A percentile compares a stretch with the other conserved stretches of the same genome.
Evolutionary conservation across 129 eudicot genomes (phyloP).

Genomic region (Tagetes erecta): DNA sequence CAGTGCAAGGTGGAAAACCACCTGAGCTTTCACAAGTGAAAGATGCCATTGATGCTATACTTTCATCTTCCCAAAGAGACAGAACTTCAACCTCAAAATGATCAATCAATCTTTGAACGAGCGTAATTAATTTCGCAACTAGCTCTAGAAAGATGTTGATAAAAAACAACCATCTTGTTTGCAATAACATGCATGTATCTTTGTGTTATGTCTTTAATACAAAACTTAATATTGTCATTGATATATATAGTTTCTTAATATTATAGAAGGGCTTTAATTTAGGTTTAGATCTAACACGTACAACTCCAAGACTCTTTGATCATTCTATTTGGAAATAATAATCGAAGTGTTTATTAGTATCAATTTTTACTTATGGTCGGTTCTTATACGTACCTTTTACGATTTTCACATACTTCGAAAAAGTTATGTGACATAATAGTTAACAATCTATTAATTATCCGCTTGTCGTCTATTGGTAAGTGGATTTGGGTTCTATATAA

Average conservation of each 20-base stretch:
- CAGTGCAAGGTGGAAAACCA: conserved; percentile 94
- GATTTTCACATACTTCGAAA: too few species aligned
- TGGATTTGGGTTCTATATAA: too few species aligned
- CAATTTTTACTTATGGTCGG: not conserved
- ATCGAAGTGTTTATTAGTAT: conserved; percentile 1
- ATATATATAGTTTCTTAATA: conserved; percentile 6
- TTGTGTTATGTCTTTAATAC: conserved; percentile 23
- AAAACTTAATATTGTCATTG: conserved; percentile 8
- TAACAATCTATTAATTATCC: too few species aligned
- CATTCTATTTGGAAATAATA: not conserved
- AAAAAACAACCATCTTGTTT: conserved; percentile 26
- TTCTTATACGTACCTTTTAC: too few species aligned
- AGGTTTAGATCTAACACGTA: conserved; percentile 9
- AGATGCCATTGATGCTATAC: conserved; percentile 92
- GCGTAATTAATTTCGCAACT: not conserved
- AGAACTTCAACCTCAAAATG: conserved; percentile 57
- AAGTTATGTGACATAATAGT: too few species aligned
- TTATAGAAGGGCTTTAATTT: not conserved
- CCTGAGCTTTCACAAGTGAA: conserved; percentile 91
- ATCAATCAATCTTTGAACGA: not conserved
- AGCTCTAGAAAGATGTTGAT: not conserved
- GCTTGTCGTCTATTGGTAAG: too few species aligned
- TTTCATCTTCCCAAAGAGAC: conserved; percentile 72
- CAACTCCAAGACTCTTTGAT: not conserved
- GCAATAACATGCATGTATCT: conserved; percentile 37